phyloP scores from a whole-genome alignment of 2,329 filamentous ascomycete genomes.

The Stachybotrys echinatus region DNA sequence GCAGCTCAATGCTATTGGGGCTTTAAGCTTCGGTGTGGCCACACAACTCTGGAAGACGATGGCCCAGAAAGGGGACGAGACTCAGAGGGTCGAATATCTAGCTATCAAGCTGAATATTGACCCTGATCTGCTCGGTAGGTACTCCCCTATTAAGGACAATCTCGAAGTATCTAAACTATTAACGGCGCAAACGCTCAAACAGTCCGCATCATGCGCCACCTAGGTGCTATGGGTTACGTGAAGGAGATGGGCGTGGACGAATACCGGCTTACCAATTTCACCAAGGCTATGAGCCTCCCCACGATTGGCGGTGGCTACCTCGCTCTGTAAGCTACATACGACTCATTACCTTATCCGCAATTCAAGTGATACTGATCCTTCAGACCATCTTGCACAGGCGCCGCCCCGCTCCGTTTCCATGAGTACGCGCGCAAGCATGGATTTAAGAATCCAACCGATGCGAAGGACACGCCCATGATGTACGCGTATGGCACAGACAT shows the following conservation, averaged over 20 bases:
- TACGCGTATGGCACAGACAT: slow-evolving; percentile 26
- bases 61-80: slow-evolving; percentile 20
- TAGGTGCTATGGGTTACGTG: slow-evolving; percentile 33
- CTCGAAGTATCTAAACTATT: neutral
- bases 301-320: slow-evolving; percentile 28
- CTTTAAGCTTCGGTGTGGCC: slow-evolving; percentile 21
- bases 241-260: slow-evolving; percentile 25
- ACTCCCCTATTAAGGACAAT: too few species aligned
- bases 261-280: slow-evolving; percentile 32
- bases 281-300: slow-evolving; percentile 25
- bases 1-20: slow-evolving; percentile 22
- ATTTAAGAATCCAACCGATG: slow-evolving; percentile 23
- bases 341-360: neutral
- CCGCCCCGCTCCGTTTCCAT: slow-evolving; percentile 19
- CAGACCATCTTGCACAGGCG: slow-evolving; percentile 10
- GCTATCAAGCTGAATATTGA: slow-evolving; percentile 19
- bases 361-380: neutral
- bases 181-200: too few species aligned
- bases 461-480: slow-evolving; percentile 21
- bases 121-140: slow-evolving; percentile 18
- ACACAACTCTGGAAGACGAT: slow-evolving; percentile 26
- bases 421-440: slow-evolving; percentile 20
- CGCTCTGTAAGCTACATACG: slow-evolving; percentile 15
- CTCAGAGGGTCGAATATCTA: slow-evolving; percentile 22
- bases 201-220: slow-evolving; percentile 29